Conservation (phyloP, 805 yeast genomes). For the Monosporozyma servazzii region DNA sequence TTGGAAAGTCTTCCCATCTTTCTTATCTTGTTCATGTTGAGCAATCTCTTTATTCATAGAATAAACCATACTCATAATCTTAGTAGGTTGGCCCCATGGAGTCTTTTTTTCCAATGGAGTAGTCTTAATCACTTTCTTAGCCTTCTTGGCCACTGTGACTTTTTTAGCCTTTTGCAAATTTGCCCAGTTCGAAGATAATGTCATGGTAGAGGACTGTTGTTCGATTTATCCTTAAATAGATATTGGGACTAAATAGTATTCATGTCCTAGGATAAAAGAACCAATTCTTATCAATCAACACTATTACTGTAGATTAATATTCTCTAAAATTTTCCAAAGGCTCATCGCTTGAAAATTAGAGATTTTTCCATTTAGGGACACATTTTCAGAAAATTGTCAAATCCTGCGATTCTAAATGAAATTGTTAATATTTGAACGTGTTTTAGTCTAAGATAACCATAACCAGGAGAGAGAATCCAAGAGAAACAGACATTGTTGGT, state of each 20-base stretch:
- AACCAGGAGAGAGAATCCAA: neutral
- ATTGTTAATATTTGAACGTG: neutral
- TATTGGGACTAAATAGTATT: too few species aligned
- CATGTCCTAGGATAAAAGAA: neutral
- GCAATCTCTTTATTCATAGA: slow-evolving; percentile 25
- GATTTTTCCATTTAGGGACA: slow-evolving; percentile 1
- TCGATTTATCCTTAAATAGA: too few species aligned
- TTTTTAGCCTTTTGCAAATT: slow-evolving; percentile 18
- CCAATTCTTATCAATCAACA: neutral
- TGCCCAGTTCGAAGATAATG: slow-evolving; percentile 31
- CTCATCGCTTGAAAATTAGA: slow-evolving; percentile 3
- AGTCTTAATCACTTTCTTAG: slow-evolving; percentile 1
- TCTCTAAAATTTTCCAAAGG: neutral
- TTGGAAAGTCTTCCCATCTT: slow-evolving; percentile 16
- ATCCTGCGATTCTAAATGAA: neutral
- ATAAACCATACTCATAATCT: slow-evolving; percentile 26
- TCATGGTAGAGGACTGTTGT: slow-evolving; percentile 14
- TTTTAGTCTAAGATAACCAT: neutral
- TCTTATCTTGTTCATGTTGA: slow-evolving; percentile 16
- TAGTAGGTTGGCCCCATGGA: neutral
- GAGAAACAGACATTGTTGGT: neutral
- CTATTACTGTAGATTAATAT: neutral
- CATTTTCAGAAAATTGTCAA: neutral
- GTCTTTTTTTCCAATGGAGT: slow-evolving; percentile 6
- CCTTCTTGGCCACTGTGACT: slow-evolving; percentile 9